These are phyloP conservation scores for Volutella citrinella DNA, from an alignment of 2,329 filamentous ascomycete genomes.

Conservation along the genomic window DNA sequence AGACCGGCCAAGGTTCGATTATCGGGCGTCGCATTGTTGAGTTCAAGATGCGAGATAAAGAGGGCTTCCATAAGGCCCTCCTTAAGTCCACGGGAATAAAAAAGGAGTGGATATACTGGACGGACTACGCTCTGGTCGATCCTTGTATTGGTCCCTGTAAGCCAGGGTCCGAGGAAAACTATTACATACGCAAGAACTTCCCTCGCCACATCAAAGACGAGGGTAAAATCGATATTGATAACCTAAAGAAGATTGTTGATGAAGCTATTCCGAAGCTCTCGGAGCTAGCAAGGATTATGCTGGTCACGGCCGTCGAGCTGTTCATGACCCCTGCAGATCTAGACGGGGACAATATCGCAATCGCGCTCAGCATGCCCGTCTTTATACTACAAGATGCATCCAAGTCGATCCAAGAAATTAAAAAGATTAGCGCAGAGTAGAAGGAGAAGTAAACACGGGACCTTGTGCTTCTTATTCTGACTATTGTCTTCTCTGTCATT, in stretches of 20 bases:
- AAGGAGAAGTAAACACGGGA: slow-evolving; percentile 19
- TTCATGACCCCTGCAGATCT: neutral
- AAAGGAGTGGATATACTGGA: slow-evolving; percentile 9
- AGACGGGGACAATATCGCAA: neutral
- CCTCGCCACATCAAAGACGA: neutral
- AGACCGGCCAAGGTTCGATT: neutral
- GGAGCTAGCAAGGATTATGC: neutral
- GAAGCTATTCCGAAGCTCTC: slow-evolving; percentile 6
- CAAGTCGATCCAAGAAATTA: slow-evolving; percentile 20
- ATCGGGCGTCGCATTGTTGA: too few species aligned
- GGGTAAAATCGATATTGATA: slow-evolving; percentile 7
- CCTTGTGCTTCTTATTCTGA: slow-evolving; percentile 32
- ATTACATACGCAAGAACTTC: neutral
- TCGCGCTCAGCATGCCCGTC: slow-evolving; percentile 16
- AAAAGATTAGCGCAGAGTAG: slow-evolving; percentile 21
- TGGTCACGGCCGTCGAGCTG: neutral
- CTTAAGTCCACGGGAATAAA: slow-evolving; percentile 1
- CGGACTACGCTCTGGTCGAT: neutral
- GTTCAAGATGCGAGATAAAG: too few species aligned
- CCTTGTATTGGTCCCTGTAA: too few species aligned
- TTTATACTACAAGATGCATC: slow-evolving; percentile 23
- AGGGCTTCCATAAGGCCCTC: neutral
- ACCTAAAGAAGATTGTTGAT: slow-evolving; percentile 8
- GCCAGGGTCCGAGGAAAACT: neutral
- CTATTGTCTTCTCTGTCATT: slow-evolving; percentile 10